Percentiles rank a stretch among this genome's conserved stretches.
Conservation (phyloP, 176 grass and related monocot genomes). For the Guadua angustifolia region DNA sequence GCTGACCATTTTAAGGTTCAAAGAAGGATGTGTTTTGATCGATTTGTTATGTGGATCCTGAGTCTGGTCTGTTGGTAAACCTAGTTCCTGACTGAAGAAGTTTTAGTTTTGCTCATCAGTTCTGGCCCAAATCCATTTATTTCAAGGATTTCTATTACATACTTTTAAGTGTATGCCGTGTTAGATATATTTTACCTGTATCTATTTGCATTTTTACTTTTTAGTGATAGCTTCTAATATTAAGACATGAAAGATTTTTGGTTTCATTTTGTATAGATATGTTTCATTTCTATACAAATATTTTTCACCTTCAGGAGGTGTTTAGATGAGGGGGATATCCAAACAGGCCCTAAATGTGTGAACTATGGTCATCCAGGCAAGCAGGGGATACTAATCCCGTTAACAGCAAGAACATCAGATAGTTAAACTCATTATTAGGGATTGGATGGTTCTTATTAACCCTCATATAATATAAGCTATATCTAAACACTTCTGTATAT, state of each 20-base stretch:
- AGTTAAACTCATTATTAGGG: background rate
- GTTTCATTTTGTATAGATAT: background rate
- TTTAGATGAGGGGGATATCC: background rate
- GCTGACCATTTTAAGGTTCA: constrained; percentile 13
- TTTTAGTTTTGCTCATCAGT: background rate
- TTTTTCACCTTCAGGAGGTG: background rate
- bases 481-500: background rate
- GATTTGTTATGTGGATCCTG: background rate
- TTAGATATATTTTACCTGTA: background rate
- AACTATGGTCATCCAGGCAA: background rate
- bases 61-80: background rate
- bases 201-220: background rate
- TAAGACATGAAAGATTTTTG: background rate
- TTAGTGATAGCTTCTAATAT: background rate
- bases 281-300: background rate
- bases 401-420: background rate
- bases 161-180: background rate
- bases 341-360: background rate
- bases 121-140: background rate
- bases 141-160: background rate
- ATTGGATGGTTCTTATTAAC: background rate
- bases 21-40: background rate
- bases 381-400: background rate
- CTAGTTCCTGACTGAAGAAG: background rate
- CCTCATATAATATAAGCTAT: constrained; percentile 3